phyloP scores from a whole-genome alignment of 371 early-diverging fungal species.

The Catenaria anguillulae region DNA sequence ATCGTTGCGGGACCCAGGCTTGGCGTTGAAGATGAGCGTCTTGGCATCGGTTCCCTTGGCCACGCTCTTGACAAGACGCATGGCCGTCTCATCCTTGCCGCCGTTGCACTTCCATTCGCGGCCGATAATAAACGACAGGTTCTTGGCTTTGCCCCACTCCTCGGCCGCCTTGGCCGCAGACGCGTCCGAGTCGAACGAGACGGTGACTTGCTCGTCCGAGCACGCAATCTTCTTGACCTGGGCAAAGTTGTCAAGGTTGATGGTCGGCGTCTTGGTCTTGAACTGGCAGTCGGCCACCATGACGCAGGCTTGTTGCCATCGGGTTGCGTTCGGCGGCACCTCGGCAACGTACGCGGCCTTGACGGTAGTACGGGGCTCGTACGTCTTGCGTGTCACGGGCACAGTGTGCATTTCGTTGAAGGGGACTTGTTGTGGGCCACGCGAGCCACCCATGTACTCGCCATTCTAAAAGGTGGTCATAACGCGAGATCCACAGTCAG shows the following conservation, averaged over 20 bases:
- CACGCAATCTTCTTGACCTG: background rate
- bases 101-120: background rate
- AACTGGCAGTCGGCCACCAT: background rate
- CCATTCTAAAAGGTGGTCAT: no score
- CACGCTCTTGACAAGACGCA: background rate
- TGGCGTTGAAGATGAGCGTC: background rate
- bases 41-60: no score
- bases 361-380: background rate
- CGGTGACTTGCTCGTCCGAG: background rate
- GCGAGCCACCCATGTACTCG: conserved; percentile 3
- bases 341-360: background rate
- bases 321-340: background rate
- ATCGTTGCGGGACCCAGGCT: background rate
- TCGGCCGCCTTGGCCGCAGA: background rate
- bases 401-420: background rate
- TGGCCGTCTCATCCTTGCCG: background rate
- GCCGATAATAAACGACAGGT: background rate
- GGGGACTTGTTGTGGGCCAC: background rate
- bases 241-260: background rate
- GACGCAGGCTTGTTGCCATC: background rate
- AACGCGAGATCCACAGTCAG: no score
- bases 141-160: background rate
- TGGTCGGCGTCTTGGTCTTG: background rate
- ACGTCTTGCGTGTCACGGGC: background rate
- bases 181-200: background rate